phyloP scores from a whole-genome alignment of 2,329 filamentous ascomycete species.

The Blastomyces emzantsi region DNA sequence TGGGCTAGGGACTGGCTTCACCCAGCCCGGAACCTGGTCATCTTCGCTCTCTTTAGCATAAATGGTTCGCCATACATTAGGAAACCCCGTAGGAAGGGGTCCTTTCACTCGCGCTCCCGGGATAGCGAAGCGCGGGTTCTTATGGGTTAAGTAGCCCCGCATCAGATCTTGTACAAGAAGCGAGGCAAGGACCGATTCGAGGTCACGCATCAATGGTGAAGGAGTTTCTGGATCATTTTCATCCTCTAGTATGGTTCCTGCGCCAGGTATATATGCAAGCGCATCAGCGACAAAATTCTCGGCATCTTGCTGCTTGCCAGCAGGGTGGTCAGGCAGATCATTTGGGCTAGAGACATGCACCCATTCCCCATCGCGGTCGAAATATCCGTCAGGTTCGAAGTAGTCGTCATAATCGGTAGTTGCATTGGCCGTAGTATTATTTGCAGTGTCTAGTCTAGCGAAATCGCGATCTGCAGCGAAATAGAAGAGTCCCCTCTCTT shows the following conservation, averaged over 20 bases:
- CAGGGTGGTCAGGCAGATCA: conserved; percentile 9
- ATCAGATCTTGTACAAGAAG: conserved; percentile 73
- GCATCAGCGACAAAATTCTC: conserved; percentile 1
- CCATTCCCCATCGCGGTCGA: conserved; percentile 25
- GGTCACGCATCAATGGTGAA: conserved; percentile 47
- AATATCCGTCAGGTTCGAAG: conserved; percentile 27
- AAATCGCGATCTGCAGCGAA: conserved; percentile 29
- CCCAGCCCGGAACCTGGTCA: conserved; percentile 66
- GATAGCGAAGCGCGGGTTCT: conserved; percentile 68
- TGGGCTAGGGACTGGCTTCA: conserved; percentile 36
- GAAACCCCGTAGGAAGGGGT: conserved; percentile 50
- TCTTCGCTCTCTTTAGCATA: conserved; percentile 51
- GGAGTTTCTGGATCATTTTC: conserved; percentile 17
- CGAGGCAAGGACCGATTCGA: conserved; percentile 69
- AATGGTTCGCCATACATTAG: conserved; percentile 61
- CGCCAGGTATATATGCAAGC: background rate
- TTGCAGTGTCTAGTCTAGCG: conserved; percentile 16
- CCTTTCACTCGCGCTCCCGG: conserved; percentile 51
- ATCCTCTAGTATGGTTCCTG: conserved; percentile 9
- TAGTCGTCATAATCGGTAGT: conserved; percentile 30
- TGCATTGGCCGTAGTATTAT: conserved; percentile 13
- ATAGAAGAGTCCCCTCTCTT: conserved; percentile 17
- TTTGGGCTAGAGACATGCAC: conserved; percentile 9
- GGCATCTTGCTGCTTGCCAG: conserved; percentile 1
- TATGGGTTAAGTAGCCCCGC: conserved; percentile 74